Conservation (phyloP, 805 yeast species). For the Wickerhamiella brachini region DNA sequence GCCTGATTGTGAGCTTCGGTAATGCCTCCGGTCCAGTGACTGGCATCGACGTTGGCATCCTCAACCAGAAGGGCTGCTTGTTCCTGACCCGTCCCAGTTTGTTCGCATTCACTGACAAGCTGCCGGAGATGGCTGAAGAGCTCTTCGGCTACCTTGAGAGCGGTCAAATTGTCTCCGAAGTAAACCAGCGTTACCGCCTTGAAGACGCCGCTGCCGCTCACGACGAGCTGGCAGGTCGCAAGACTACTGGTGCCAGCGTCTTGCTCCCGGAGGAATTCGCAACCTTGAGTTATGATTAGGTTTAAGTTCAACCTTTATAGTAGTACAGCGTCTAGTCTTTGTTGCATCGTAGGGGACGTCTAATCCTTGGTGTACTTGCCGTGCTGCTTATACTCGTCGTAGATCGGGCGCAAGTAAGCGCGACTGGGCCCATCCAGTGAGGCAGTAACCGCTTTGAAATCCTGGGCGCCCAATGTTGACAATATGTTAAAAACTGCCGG, state of each 20-base stretch:
- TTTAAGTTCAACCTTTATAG: no score
- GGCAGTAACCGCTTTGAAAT: slow-evolving; percentile 46
- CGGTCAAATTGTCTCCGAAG: slow-evolving; percentile 28
- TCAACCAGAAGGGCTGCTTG: slow-evolving; percentile 50
- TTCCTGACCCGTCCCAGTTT: slow-evolving; percentile 48
- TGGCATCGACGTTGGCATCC: slow-evolving; percentile 37
- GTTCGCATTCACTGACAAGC: slow-evolving; percentile 38
- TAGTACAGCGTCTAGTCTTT: no score
- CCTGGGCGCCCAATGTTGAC: slow-evolving; percentile 55
- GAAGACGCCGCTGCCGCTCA: slow-evolving; percentile 48
- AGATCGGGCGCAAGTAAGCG: slow-evolving; percentile 49
- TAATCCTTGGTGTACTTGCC: slow-evolving; percentile 72
- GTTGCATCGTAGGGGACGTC: no score
- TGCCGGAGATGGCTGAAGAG: slow-evolving; percentile 26
- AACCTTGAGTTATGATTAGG: neutral
- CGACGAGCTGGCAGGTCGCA: slow-evolving; percentile 44
- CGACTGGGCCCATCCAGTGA: slow-evolving; percentile 59
- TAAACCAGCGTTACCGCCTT: slow-evolving; percentile 41
- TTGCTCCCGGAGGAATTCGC: neutral
- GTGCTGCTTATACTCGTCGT: slow-evolving; percentile 54
- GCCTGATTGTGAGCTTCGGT: slow-evolving; percentile 66
- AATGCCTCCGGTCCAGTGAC: slow-evolving; percentile 77
- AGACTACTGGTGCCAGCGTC: slow-evolving; percentile 41
- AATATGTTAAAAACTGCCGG: slow-evolving; percentile 49
- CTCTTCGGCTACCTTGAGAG: slow-evolving; percentile 21